Conservation (phyloP, 169 alveolate species). For the Plasmodium vivax region DNA sequence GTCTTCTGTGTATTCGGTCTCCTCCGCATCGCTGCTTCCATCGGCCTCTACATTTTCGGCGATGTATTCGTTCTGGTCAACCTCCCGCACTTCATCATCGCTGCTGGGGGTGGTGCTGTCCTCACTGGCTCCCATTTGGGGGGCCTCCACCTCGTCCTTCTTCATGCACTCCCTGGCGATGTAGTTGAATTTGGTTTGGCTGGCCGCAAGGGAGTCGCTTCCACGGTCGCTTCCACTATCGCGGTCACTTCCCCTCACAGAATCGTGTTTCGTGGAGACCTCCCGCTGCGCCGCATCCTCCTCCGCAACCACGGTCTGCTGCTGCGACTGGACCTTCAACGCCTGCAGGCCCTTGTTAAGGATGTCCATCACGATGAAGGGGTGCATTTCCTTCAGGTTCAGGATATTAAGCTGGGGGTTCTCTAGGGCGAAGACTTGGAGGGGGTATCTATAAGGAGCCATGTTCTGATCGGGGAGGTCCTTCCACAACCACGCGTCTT, state of each 20-base stretch:
- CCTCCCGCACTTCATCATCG: background rate
- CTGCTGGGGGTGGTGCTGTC: background rate
- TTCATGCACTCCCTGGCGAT: background rate
- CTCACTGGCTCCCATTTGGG: background rate
- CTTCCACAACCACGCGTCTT: slow-evolving; percentile 47
- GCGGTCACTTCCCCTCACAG: too few species aligned
- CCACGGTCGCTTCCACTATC: background rate
- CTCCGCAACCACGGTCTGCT: background rate
- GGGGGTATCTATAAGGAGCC: slow-evolving; percentile 30
- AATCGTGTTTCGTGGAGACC: background rate
- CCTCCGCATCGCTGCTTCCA: background rate
- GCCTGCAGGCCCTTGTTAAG: slow-evolving; percentile 43
- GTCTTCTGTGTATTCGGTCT: slow-evolving; percentile 4
- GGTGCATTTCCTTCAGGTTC: slow-evolving; percentile 33
- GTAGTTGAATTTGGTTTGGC: background rate
- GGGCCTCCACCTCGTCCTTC: background rate
- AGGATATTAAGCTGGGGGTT: slow-evolving; percentile 38
- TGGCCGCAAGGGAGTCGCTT: background rate
- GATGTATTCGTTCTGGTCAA: background rate
- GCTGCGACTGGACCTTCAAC: background rate
- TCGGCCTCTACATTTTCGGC: background rate
- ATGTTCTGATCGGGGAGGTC: slow-evolving; percentile 49
- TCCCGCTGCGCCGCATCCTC: background rate
- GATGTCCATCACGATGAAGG: slow-evolving; percentile 19
- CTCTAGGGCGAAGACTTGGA: slow-evolving; percentile 41